Evolutionary conservation across 306 rosid genomes (phyloP).

Genomic region (Hippophae tibetana): DNA sequence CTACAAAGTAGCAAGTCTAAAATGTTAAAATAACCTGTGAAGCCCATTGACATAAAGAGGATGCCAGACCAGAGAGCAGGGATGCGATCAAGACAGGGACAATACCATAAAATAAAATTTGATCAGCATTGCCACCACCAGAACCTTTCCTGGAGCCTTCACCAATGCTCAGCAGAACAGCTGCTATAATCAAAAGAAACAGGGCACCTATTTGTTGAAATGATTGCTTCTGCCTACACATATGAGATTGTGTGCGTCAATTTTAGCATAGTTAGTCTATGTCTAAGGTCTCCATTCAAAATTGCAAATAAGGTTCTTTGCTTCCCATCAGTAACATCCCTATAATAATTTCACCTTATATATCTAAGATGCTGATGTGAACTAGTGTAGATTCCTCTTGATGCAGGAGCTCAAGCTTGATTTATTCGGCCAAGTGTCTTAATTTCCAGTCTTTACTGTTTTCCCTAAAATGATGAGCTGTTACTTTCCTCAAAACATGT

Average conservation of each 20-base stretch:
- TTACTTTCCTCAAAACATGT: too few relatives aligned
- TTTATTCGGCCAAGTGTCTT: too few relatives aligned
- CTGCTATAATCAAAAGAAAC: conserved; percentile 72
- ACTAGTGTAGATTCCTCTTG: too few relatives aligned
- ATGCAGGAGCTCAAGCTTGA: too few relatives aligned
- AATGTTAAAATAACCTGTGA: conserved; percentile 65
- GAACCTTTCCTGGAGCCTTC: conserved; percentile 84
- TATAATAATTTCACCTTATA: too few relatives aligned
- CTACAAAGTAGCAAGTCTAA: conserved; percentile 8
- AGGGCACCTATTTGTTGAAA: conserved; percentile 90
- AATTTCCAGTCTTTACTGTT: too few relatives aligned
- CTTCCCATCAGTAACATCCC: neutral
- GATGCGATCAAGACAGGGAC: conserved; percentile 86
- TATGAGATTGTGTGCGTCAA: neutral
- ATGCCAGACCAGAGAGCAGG: conserved; percentile 91
- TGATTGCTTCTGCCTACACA: conserved; percentile 82
- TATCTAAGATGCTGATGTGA: too few relatives aligned
- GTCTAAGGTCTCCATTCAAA: neutral
- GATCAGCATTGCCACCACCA: conserved; percentile 44
- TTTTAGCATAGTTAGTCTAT: neutral
- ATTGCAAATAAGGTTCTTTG: neutral
- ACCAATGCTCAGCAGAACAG: conserved; percentile 81
- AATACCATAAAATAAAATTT: conserved; percentile 70
- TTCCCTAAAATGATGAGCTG: too few relatives aligned
- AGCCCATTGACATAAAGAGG: conserved; percentile 97